Evolutionary conservation across 768 basidiomycete species (phyloP).

Genomic region (Boletellus ananas): DNA sequence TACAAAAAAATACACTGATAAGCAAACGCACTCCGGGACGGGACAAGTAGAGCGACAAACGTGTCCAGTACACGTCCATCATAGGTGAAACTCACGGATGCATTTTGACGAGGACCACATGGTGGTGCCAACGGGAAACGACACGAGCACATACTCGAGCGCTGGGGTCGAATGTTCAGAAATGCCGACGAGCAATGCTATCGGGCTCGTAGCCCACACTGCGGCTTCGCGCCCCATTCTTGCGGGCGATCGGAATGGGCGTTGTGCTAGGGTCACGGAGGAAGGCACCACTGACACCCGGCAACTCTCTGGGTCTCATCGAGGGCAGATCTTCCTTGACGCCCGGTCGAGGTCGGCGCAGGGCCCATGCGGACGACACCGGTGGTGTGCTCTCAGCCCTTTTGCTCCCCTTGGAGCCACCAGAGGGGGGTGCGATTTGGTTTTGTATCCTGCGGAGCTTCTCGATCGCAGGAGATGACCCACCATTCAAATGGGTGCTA

Average conservation of each 20-base stretch:
- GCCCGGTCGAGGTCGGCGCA: conserved; percentile 8
- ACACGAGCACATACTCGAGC: neutral
- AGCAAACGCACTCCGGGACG: conserved; percentile 5
- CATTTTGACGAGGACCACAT: neutral
- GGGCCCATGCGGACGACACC: conserved; percentile 22
- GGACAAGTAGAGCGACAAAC: neutral
- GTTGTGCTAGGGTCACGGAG: conserved; percentile 25
- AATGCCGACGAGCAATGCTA: conserved; percentile 8
- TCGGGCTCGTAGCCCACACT: conserved; percentile 24
- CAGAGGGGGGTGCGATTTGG: neutral
- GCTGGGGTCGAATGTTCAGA: conserved; percentile 7
- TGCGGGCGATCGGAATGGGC: conserved; percentile 23
- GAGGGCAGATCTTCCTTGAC: conserved; percentile 10
- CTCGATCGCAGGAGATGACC: conserved; percentile 17
- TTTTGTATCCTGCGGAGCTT: conserved; percentile 21
- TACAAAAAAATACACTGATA: conserved; percentile 15
- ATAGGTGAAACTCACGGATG: conserved; percentile 19
- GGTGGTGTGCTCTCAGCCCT: conserved; percentile 31
- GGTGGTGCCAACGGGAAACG: neutral
- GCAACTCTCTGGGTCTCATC: conserved; percentile 4
- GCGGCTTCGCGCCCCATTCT: conserved; percentile 23
- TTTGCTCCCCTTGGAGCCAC: conserved; percentile 6
- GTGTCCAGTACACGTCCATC: neutral
- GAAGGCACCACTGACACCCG: conserved; percentile 14
- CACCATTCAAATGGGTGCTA: conserved; percentile 10